A percentile compares a stretch with the other conserved stretches of the same genome.
phyloP scores from a whole-genome alignment of 257 asterid species.

The Solanum chaucha region DNA sequence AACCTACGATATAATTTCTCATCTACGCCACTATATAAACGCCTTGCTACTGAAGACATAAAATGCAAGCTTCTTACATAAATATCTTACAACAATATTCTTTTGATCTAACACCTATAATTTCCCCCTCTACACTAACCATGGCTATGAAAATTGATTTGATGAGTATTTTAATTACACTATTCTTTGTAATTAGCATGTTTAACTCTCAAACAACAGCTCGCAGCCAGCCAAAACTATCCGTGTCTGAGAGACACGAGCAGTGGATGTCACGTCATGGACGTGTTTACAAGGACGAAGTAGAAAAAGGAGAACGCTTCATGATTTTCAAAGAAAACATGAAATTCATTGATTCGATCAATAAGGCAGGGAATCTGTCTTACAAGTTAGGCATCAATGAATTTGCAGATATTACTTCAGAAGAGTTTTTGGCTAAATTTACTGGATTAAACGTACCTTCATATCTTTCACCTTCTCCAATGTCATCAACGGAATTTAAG shows the following conservation, averaged over 20 bases:
- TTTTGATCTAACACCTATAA: background rate
- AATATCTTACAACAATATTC: background rate
- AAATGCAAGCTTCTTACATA: background rate
- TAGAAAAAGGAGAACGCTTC: constrained; percentile 19
- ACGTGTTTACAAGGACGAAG: constrained; percentile 10
- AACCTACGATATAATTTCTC: background rate
- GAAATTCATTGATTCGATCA: constrained; percentile 19
- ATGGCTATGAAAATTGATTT: background rate
- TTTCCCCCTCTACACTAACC: background rate
- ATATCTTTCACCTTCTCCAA: background rate
- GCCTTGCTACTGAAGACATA: background rate
- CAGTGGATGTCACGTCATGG: constrained; percentile 27
- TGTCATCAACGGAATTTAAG: background rate
- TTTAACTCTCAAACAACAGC: background rate
- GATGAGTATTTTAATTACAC: background rate
- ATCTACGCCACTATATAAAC: background rate
- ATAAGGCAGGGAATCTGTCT: constrained; percentile 12
- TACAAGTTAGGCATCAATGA: constrained; percentile 23
- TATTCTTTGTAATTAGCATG: constrained; percentile 1
- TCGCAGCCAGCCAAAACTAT: background rate
- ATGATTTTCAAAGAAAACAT: constrained; percentile 29
- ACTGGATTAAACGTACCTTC: constrained; percentile 2
- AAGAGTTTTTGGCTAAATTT: constrained; percentile 19
- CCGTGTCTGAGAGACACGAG: constrained; percentile 9
- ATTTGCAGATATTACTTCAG: constrained; percentile 30